Evolutionary conservation across 2,329 filamentous ascomycete species (phyloP).

Genomic region (Aspergillus texensis): DNA sequence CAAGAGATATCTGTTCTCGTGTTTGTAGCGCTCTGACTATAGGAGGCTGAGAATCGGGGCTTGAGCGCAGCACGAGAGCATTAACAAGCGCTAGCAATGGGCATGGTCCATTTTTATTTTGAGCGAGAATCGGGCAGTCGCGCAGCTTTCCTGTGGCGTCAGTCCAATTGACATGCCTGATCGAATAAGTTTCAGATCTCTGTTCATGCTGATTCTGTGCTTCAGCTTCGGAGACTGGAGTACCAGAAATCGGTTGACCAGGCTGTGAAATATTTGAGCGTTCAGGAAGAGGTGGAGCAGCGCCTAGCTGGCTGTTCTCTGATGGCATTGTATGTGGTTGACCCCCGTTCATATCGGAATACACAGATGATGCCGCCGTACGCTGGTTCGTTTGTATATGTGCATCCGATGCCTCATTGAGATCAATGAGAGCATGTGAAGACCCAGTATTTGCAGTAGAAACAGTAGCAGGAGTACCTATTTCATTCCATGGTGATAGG

Average conservation of each 20-base stretch:
- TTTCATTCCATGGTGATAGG: conserved; percentile 22
- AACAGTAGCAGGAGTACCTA: conserved; percentile 24
- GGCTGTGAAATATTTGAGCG: conserved; percentile 6
- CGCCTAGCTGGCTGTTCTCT: conserved; percentile 4
- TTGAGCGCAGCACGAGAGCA: conserved; percentile 81
- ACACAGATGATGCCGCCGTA: conserved; percentile 15
- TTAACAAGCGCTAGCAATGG: conserved; percentile 92
- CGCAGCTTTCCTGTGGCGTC: conserved; percentile 69
- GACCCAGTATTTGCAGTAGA: conserved; percentile 32
- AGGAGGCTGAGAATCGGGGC: conserved; percentile 66
- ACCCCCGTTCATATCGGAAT: conserved; percentile 4
- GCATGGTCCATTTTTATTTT: conserved; percentile 94
- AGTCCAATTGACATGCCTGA: conserved; percentile 87
- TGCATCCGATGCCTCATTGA: conserved; percentile 22
- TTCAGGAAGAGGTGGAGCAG: conserved; percentile 16
- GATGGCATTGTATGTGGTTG: not conserved
- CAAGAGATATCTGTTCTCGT: conserved; percentile 85
- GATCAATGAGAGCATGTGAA: conserved; percentile 37
- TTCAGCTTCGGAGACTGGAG: conserved; percentile 32
- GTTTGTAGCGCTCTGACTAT: conserved; percentile 76
- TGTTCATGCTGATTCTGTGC: conserved; percentile 46
- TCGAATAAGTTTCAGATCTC: conserved; percentile 79
- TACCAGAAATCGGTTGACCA: conserved; percentile 9
- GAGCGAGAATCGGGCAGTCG: conserved; percentile 83
- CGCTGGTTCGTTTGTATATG: conserved; percentile 12